Percentiles rank a stretch among this genome's conserved stretches.
phyloP scores from a whole-genome alignment of 2,329 filamentous ascomycete species.

The Monilinia polystroma region DNA sequence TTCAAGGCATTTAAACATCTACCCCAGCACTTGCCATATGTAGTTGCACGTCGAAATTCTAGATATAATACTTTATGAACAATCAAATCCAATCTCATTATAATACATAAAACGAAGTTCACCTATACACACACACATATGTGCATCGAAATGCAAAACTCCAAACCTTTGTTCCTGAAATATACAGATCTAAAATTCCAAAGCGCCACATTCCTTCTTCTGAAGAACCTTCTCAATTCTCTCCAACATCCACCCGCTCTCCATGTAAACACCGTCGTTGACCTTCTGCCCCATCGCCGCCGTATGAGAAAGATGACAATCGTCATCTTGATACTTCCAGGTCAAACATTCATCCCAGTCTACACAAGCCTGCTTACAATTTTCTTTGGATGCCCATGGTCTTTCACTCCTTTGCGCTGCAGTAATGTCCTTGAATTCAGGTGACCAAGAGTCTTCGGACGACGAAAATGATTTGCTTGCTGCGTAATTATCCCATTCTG shows the following conservation, averaged over 20 bases:
- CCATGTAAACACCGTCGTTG: constrained; percentile 25
- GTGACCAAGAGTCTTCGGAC: neutral
- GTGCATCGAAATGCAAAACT: neutral
- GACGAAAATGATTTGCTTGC: constrained; percentile 23
- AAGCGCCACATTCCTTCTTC: constrained; percentile 22
- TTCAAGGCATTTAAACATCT: too few relatives aligned
- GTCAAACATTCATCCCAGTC: constrained; percentile 26
- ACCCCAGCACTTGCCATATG: too few relatives aligned
- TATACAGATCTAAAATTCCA: constrained; percentile 14
- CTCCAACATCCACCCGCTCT: constrained; percentile 31
- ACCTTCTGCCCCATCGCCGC: constrained; percentile 24
- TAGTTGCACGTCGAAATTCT: neutral
- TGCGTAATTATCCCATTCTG: constrained; percentile 29
- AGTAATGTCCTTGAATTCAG: neutral
- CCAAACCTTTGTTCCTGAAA: neutral
- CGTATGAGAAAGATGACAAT: constrained; percentile 25
- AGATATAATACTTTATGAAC: neutral
- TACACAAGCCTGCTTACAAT: constrained; percentile 24
- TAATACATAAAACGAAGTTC: neutral
- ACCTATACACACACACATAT: neutral
- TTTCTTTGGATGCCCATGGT: constrained; percentile 25
- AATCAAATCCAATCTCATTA: neutral
- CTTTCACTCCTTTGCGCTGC: constrained; percentile 13
- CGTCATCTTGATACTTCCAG: constrained; percentile 29
- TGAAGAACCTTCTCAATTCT: constrained; percentile 23